Evolutionary conservation across 352 stramenopile species (phyloP).

Genomic region (Elongisporangium anandrum): DNA sequence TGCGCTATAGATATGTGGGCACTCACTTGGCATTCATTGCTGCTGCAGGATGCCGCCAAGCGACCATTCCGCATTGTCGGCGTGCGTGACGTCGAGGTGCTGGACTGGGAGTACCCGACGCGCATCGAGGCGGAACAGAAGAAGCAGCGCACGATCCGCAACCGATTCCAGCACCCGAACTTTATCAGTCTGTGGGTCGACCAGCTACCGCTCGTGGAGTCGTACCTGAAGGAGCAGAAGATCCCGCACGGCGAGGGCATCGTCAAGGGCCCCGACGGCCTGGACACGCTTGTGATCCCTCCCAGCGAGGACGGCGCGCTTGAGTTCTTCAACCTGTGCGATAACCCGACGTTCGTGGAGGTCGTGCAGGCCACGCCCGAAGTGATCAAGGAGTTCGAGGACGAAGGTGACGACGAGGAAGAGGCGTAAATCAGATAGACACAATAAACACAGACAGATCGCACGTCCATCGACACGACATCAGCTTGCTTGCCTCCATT

Average conservation of each 20-base stretch:
- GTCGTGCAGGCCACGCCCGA: conserved; percentile 74
- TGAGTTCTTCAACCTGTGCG: conserved; percentile 82
- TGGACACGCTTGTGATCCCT: conserved; percentile 65
- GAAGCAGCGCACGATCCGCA: conserved; percentile 52
- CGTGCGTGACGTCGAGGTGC: conserved; percentile 73
- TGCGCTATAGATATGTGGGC: conserved; percentile 1
- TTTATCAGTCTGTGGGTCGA: conserved; percentile 86
- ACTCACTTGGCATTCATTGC: conserved; percentile 1
- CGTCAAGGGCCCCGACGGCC: conserved; percentile 50
- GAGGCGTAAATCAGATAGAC: neutral
- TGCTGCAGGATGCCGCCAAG: conserved; percentile 23
- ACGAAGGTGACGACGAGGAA: conserved; percentile 15
- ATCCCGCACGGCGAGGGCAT: conserved; percentile 55
- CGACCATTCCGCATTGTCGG: conserved; percentile 76
- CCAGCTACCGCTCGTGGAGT: conserved; percentile 57
- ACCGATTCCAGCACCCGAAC: conserved; percentile 75
- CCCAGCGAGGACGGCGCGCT: conserved; percentile 60
- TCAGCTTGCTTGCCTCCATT: too few species aligned
- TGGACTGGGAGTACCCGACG: conserved; percentile 72
- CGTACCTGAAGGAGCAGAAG: conserved; percentile 61
- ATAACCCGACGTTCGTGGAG: conserved; percentile 76
- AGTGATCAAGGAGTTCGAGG: conserved; percentile 74
- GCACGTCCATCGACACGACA: neutral
- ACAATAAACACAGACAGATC: conserved; percentile 2
- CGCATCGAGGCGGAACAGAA: conserved; percentile 64